Evolutionary conservation across 2,329 filamentous ascomycete species (phyloP).

Genomic region (Salinomyces thailandicus): DNA sequence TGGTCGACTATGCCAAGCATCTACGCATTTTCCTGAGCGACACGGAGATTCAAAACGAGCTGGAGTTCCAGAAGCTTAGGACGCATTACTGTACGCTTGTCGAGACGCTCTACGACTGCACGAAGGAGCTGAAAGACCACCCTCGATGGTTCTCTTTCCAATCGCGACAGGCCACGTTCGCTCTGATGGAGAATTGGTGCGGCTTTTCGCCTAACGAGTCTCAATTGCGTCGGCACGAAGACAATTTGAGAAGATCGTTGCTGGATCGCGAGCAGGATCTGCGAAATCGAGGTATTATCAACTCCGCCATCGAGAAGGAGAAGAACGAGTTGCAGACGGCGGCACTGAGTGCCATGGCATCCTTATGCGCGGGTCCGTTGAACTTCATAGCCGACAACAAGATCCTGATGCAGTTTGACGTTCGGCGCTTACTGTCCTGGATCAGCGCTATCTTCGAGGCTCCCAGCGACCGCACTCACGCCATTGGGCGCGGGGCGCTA

Average conservation of each 20-base stretch:
- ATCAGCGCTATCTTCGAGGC: slow-evolving; percentile 91
- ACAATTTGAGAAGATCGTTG: slow-evolving; percentile 75
- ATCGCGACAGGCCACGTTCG: slow-evolving; percentile 85
- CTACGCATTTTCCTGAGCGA: slow-evolving; percentile 92
- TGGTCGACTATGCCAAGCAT: slow-evolving; percentile 83
- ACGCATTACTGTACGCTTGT: slow-evolving; percentile 91
- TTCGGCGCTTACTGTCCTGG: slow-evolving; percentile 88
- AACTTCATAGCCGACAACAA: slow-evolving; percentile 81
- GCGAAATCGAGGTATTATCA: slow-evolving; percentile 65
- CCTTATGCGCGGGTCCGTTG: slow-evolving; percentile 72
- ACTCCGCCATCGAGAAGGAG: slow-evolving; percentile 91
- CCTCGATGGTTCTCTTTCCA: slow-evolving; percentile 97
- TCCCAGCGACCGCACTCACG: slow-evolving; percentile 80
- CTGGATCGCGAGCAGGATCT: slow-evolving; percentile 65
- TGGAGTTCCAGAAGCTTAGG: slow-evolving; percentile 83
- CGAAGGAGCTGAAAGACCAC: slow-evolving; percentile 74
- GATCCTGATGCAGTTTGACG: slow-evolving; percentile 79
- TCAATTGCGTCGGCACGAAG: slow-evolving; percentile 71
- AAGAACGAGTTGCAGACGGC: slow-evolving; percentile 85
- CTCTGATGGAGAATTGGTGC: slow-evolving; percentile 98
- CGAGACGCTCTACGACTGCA: slow-evolving; percentile 84
- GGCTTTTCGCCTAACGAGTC: slow-evolving; percentile 86
- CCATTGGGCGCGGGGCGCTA: slow-evolving; percentile 77
- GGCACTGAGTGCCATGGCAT: slow-evolving; percentile 89
- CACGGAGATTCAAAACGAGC: slow-evolving; percentile 85